phyloP scores from a whole-genome alignment of 208 protist genomes.

The Crithidia acanthocephali region DNA sequence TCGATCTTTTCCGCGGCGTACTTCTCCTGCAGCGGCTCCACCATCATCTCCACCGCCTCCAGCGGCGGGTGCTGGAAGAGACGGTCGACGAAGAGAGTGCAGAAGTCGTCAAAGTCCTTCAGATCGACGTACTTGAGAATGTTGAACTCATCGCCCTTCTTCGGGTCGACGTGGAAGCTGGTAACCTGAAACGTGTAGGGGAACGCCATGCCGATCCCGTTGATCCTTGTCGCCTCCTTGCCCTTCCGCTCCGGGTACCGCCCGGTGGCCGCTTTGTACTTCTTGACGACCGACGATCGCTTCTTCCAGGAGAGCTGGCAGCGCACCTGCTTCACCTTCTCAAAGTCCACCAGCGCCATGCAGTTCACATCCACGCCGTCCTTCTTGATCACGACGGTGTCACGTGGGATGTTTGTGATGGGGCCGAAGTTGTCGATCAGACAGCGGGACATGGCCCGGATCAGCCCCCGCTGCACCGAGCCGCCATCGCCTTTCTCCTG shows the following conservation, averaged over 20 bases:
- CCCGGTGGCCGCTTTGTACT: slow-evolving; percentile 18
- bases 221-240: slow-evolving; percentile 27
- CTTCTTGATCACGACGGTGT: slow-evolving; percentile 53
- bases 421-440: slow-evolving; percentile 58
- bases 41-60: slow-evolving; percentile 71
- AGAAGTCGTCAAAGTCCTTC: slow-evolving; percentile 78
- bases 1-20: slow-evolving; percentile 36
- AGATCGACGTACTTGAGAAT: slow-evolving; percentile 64
- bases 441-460: slow-evolving; percentile 85
- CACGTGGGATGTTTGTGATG: slow-evolving; percentile 50
- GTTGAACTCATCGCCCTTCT: slow-evolving; percentile 49
- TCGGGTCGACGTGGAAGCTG: slow-evolving; percentile 68
- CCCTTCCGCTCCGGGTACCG: slow-evolving; percentile 8
- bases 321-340: slow-evolving; percentile 54
- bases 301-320: slow-evolving; percentile 73
- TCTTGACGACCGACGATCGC: slow-evolving; percentile 38
- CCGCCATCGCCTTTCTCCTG: slow-evolving; percentile 33
- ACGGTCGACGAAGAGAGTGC: slow-evolving; percentile 65
- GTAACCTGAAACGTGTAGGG: slow-evolving; percentile 71
- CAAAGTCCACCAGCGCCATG: slow-evolving; percentile 85
- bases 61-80: slow-evolving; percentile 57
- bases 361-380: slow-evolving; percentile 61
- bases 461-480: slow-evolving; percentile 62
- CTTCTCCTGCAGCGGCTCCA: slow-evolving; percentile 49
- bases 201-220: slow-evolving; percentile 30